These are phyloP conservation scores for Friedmanniomyces simplex DNA, from an alignment of 495 filamentous ascomycete species.

Conservation along the genomic window DNA sequence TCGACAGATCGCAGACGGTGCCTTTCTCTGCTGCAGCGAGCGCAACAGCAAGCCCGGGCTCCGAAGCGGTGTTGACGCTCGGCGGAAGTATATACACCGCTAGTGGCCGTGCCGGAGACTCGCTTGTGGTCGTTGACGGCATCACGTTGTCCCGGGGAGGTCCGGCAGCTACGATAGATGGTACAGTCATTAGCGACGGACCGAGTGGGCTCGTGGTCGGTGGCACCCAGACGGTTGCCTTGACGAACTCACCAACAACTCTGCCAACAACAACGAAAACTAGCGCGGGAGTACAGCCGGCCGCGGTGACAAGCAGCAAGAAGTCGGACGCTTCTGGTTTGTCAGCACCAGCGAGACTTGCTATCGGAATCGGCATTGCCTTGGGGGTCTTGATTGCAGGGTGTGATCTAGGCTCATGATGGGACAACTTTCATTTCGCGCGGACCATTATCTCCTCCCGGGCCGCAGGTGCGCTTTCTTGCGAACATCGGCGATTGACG, in stretches of 20 bases:
- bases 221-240: neutral
- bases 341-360: too few species aligned
- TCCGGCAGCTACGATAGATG: neutral
- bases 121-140: neutral
- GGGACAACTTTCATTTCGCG: too few species aligned
- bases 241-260: neutral
- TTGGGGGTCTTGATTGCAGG: too few species aligned
- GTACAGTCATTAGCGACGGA: conserved; percentile 2
- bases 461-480: too few species aligned
- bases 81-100: neutral
- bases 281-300: neutral
- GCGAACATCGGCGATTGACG: too few species aligned
- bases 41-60: neutral
- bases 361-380: too few species aligned
- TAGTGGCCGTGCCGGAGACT: neutral
- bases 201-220: neutral
- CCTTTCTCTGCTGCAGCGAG: neutral
- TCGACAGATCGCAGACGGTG: neutral
- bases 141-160: neutral
- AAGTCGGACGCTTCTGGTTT: neutral
- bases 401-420: too few species aligned
- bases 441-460: too few species aligned
- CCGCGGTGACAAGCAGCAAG: neutral
- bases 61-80: neutral
- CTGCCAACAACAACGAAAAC: neutral